These are phyloP conservation scores for Ceratobasidium sp. DNA, from an alignment of 1,284 basidiomycete species.

Conservation along the genomic window DNA sequence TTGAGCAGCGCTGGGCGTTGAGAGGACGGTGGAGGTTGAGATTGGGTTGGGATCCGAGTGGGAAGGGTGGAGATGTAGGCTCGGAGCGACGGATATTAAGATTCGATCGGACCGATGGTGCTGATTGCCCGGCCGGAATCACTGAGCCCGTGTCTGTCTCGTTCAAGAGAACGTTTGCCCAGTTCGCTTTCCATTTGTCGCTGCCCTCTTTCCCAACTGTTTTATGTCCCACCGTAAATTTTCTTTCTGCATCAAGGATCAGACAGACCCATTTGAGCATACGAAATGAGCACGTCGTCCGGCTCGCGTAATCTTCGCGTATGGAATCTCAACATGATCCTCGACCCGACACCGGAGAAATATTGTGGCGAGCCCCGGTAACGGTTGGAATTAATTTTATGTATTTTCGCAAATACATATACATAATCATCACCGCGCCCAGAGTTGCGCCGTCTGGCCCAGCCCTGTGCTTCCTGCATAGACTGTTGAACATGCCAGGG, in stretches of 20 bases:
- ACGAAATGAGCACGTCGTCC: constrained; percentile 10
- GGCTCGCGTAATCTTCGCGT: constrained; percentile 4
- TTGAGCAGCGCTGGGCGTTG: too few relatives aligned
- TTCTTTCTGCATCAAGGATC: background rate
- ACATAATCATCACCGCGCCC: background rate
- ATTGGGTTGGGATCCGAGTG: constrained; percentile 4
- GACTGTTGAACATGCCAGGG: background rate
- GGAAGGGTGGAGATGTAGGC: constrained; percentile 1
- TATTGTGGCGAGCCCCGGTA: constrained; percentile 2
- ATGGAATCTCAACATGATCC: background rate
- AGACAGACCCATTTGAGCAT: background rate
- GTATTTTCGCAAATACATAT: background rate
- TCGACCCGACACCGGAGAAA: constrained; percentile 24
- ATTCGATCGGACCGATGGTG: constrained; percentile 23
- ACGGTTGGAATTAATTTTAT: background rate
- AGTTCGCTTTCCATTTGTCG: constrained; percentile 12
- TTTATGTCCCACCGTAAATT: background rate
- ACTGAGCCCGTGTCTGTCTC: background rate
- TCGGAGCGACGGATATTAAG: constrained; percentile 21
- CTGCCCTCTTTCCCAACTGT: background rate
- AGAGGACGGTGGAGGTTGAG: constrained; percentile 12
- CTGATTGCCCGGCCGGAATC: constrained; percentile 10
- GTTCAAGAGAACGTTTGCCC: constrained; percentile 4
- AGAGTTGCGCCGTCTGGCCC: background rate
- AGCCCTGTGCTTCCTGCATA: background rate